Percentiles rank a stretch among this genome's conserved stretches.
These are phyloP conservation scores for Raphidocelis subcapitata DNA, from an alignment of 139 green algal species.

Conservation along the genomic window DNA sequence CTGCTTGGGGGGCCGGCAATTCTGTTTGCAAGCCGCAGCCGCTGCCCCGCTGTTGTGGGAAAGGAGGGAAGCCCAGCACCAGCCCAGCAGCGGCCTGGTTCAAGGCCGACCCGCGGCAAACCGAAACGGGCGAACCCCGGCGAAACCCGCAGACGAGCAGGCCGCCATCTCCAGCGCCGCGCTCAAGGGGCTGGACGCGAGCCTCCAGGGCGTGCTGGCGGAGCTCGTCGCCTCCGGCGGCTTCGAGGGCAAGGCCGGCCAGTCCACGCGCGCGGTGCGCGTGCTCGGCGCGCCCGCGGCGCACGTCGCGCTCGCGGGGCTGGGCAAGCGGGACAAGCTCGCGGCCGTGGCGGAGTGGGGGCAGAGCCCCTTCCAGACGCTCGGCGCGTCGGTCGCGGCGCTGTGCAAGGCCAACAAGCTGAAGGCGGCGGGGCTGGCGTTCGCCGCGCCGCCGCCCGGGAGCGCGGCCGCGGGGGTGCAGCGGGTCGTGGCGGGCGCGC, in stretches of 20 bases:
- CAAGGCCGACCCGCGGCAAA: neutral
- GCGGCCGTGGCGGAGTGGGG: slow-evolving; percentile 50
- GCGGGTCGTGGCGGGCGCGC: slow-evolving; percentile 11
- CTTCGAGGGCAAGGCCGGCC: slow-evolving; percentile 69
- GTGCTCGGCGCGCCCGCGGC: slow-evolving; percentile 15
- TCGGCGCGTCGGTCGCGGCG: slow-evolving; percentile 7
- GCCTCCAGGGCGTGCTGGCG: slow-evolving; percentile 43
- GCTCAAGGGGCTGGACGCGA: slow-evolving; percentile 53
- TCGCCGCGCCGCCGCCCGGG: slow-evolving; percentile 28
- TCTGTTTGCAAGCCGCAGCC: no score
- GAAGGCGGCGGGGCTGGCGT: slow-evolving; percentile 39
- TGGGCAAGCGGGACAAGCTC: slow-evolving; percentile 63
- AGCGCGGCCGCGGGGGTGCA: neutral
- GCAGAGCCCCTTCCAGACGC: slow-evolving; percentile 45
- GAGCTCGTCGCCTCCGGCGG: slow-evolving; percentile 61
- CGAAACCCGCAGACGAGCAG: slow-evolving; percentile 34
- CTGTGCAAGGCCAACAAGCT: slow-evolving; percentile 44
- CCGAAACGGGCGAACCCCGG: neutral
- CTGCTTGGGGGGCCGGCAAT: no score
- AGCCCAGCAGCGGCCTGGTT: neutral
- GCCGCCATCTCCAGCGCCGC: slow-evolving; percentile 41
- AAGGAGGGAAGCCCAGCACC: neutral
- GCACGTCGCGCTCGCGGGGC: slow-evolving; percentile 65
- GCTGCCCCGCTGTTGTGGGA: neutral
- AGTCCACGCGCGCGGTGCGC: slow-evolving; percentile 11